Percentiles rank a stretch among this genome's conserved stretches.
phyloP scores from a whole-genome alignment of 176 grass and related monocot species.

The Bolboschoenus planiculmis region DNA sequence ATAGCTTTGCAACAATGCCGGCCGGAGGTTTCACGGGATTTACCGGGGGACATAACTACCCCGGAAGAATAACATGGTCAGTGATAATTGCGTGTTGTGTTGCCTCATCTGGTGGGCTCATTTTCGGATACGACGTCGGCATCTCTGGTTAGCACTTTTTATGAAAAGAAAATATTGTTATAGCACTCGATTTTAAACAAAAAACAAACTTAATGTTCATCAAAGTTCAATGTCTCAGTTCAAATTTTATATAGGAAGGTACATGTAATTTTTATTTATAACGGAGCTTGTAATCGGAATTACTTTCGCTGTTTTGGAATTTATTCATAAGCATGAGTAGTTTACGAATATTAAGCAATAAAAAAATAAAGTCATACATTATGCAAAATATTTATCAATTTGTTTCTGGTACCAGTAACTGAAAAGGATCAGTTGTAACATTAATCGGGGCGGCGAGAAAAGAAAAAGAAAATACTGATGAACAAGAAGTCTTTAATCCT shows the following conservation, averaged over 20 bases:
- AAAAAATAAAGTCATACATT: neutral
- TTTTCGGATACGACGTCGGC: conserved; percentile 13
- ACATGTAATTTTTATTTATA: neutral
- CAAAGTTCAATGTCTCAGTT: neutral
- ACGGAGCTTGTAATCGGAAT: neutral
- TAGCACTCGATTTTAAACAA: neutral
- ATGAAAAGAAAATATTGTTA: neutral
- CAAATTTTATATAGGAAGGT: neutral
- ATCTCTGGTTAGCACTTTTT: conserved; percentile 1
- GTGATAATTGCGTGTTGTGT: conserved; percentile 1
- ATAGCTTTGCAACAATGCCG: neutral
- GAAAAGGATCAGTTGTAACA: neutral
- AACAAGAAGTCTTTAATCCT: neutral
- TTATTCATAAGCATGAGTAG: neutral
- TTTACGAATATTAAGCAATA: neutral
- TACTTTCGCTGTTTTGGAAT: neutral
- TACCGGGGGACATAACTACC: neutral
- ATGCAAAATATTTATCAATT: neutral
- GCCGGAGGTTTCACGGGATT: neutral
- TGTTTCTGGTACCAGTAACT: neutral
- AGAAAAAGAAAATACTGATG: neutral
- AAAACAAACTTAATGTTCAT: neutral
- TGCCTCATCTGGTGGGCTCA: conserved; percentile 9
- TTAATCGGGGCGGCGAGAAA: neutral
- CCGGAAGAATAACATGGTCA: neutral